A percentile compares a stretch with the other conserved stretches of the same genome.
Evolutionary conservation across 2,329 filamentous ascomycete genomes (phyloP).

Genomic region (Tolypocladium capitatum): DNA sequence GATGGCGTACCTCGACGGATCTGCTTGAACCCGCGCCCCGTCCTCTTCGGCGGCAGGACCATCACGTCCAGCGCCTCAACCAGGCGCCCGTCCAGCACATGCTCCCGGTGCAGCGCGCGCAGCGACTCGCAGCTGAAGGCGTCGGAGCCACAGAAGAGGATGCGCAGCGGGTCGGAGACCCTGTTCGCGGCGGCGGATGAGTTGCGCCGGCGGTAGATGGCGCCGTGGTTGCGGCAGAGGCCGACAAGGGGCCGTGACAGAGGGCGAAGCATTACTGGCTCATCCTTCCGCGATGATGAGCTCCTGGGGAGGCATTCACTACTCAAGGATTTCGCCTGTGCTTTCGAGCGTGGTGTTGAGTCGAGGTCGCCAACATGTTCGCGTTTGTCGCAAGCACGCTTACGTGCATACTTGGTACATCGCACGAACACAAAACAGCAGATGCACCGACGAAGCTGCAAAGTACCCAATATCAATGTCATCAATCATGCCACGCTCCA

Average conservation of each 20-base stretch:
- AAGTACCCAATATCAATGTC: background rate
- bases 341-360: background rate
- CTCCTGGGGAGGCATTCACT: background rate
- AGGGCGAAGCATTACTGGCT: conserved; percentile 8
- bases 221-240: conserved; percentile 2
- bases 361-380: conserved; percentile 4
- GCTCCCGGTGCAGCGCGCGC: conserved; percentile 51
- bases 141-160: conserved; percentile 92
- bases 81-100: conserved; percentile 32
- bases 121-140: conserved; percentile 74
- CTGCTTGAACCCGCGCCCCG: conserved; percentile 59
- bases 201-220: conserved; percentile 6
- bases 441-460: background rate
- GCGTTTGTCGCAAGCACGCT: conserved; percentile 22
- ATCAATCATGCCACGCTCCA: conserved; percentile 15
- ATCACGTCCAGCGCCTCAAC: conserved; percentile 77
- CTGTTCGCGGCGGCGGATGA: conserved; percentile 7
- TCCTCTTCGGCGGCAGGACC: conserved; percentile 64
- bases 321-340: no score
- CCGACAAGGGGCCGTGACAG: conserved; percentile 3
- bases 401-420: conserved; percentile 21
- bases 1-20: conserved; percentile 47
- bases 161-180: conserved; percentile 51
- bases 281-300: background rate
- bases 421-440: background rate